Conservation (phyloP, 306 rosid species). For the Rubus parviflorus region DNA sequence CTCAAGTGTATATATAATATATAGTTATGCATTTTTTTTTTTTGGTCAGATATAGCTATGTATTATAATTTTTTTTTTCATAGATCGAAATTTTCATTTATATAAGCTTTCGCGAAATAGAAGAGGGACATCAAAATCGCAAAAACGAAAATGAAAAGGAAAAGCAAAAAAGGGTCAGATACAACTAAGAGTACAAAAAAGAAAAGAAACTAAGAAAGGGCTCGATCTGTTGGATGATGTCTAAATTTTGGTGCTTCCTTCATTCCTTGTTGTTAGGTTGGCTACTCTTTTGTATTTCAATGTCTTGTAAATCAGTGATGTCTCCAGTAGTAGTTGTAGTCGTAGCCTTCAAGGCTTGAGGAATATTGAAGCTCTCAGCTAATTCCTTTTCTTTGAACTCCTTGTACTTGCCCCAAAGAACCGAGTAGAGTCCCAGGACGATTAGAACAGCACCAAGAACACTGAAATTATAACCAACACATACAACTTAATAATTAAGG, state of each 20-base stretch:
- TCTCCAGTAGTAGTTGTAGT: not conserved
- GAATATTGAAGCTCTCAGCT: constrained; percentile 14
- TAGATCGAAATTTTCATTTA: not conserved
- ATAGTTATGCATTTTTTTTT: not conserved
- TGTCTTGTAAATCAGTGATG: not conserved
- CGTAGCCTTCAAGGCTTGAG: not conserved
- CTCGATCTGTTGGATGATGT: not conserved
- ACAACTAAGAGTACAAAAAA: not conserved
- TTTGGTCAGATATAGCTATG: not conserved
- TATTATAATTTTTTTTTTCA: too few species aligned
- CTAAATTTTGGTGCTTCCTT: not conserved
- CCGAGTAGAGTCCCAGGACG: constrained; percentile 78
- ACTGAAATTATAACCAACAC: constrained; percentile 31
- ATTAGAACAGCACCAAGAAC: constrained; percentile 67
- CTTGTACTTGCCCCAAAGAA: constrained; percentile 86
- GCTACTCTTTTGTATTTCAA: not conserved
- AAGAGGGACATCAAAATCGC: not conserved
- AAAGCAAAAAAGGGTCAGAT: not conserved
- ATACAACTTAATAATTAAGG: not conserved
- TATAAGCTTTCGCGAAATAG: not conserved
- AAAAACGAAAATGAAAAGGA: not conserved
- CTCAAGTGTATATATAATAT: too few species aligned
- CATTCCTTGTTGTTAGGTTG: not conserved
- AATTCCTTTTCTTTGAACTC: constrained; percentile 46
- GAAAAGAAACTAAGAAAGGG: not conserved